These are phyloP conservation scores for Waltiozyma sp. DNA, from an alignment of 1,139 yeast genomes.

Conservation along the genomic window DNA sequence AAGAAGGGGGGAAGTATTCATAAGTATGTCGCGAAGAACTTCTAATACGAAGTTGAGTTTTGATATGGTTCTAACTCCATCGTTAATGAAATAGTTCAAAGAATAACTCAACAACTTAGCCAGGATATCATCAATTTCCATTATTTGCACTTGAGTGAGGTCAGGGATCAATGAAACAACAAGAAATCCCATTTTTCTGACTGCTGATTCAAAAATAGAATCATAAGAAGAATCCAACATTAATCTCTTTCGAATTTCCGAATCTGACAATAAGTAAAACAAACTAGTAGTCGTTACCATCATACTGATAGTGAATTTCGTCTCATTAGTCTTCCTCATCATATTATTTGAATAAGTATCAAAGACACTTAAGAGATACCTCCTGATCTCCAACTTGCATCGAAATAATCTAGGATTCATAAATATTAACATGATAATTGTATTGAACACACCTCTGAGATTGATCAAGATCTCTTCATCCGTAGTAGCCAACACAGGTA, in stretches of 20 bases:
- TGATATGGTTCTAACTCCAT: conserved; percentile 7
- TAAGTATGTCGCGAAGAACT: conserved; percentile 2
- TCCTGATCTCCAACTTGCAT: conserved; percentile 11
- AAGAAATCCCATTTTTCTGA: conserved; percentile 13
- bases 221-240: conserved; percentile 14
- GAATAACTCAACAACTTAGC: conserved; percentile 12
- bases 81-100: conserved; percentile 10
- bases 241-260: conserved; percentile 11
- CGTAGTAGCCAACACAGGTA: conserved; percentile 8
- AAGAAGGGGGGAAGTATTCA: conserved; percentile 1
- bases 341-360: conserved; percentile 7
- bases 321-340: conserved; percentile 7
- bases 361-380: conserved; percentile 7
- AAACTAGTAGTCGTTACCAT: conserved; percentile 11
- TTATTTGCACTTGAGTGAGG: conserved; percentile 1
- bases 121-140: conserved; percentile 10
- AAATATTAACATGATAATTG: conserved; percentile 13
- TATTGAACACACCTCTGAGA: conserved; percentile 15
- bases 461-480: conserved; percentile 5
- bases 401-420: conserved; percentile 12
- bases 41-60: conserved; percentile 9
- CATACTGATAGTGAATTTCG: conserved; percentile 6
- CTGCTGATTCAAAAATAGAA: conserved; percentile 13
- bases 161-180: conserved; percentile 5
- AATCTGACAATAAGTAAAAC: conserved; percentile 14